These are phyloP conservation scores for Penicillium polonicum DNA, from an alignment of 2,329 filamentous ascomycete genomes.

Conservation along the genomic window DNA sequence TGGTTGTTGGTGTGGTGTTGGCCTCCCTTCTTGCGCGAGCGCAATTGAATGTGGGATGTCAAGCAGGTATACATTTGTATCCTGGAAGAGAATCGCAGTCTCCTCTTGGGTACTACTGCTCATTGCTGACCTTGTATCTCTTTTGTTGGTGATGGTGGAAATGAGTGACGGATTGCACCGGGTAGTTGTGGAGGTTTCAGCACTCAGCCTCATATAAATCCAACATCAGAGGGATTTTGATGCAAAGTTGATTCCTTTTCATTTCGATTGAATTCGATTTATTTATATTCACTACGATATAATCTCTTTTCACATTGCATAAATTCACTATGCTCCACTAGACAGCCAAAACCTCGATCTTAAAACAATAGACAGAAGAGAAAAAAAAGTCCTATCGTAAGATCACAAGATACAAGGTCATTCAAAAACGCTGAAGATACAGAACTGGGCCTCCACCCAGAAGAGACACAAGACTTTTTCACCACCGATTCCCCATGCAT, in stretches of 20 bases:
- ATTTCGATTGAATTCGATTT: neutral
- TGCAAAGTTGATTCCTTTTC: neutral
- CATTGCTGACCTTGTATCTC: neutral
- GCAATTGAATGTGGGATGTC: constrained; percentile 61
- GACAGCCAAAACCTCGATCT: constrained; percentile 6
- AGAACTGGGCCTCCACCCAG: constrained; percentile 9
- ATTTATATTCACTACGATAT: neutral
- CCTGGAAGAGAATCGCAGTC: constrained; percentile 52
- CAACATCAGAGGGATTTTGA: neutral
- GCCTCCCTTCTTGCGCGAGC: constrained; percentile 51
- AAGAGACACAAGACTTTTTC: constrained; percentile 25
- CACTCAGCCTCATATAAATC: neutral
- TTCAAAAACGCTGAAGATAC: constrained; percentile 12
- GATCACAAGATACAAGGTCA: constrained; percentile 13
- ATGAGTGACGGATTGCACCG: neutral
- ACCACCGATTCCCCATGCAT: constrained; percentile 9
- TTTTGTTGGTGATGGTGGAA: neutral
- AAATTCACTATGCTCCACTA: constrained; percentile 8
- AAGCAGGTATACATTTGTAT: constrained; percentile 50
- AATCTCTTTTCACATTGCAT: neutral
- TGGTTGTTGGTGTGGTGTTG: constrained; percentile 1
- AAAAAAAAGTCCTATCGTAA: constrained; percentile 4
- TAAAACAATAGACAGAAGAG: constrained; percentile 6
- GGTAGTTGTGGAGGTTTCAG: neutral
- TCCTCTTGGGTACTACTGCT: neutral